Evolutionary conservation across 1,284 basidiomycete genomes (phyloP).

Genomic region (Stygiomarasmius scandens): DNA sequence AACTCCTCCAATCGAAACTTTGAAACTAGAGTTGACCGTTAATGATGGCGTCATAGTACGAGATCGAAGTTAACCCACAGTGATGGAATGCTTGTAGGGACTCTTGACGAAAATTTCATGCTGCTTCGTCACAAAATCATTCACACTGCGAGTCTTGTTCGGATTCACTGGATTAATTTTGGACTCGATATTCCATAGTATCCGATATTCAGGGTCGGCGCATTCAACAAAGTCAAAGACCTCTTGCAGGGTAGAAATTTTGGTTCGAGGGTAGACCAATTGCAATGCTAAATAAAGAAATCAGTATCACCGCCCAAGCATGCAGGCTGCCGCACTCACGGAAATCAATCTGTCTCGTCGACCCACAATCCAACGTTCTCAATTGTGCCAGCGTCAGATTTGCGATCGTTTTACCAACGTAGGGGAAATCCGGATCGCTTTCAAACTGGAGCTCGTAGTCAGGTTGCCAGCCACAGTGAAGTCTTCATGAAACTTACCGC

Average conservation of each 20-base stretch:
- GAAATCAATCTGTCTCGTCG: conserved; percentile 60
- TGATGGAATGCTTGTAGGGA: conserved; percentile 60
- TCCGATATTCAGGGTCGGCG: conserved; percentile 59
- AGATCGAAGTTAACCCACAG: conserved; percentile 42
- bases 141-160: conserved; percentile 59
- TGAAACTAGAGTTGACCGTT: conserved; percentile 53
- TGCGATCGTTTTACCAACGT: conserved; percentile 74
- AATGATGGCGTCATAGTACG: not conserved
- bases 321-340: conserved; percentile 46
- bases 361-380: conserved; percentile 78
- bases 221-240: conserved; percentile 77
- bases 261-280: conserved; percentile 65
- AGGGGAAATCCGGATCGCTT: conserved; percentile 64
- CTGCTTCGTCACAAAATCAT: conserved; percentile 70
- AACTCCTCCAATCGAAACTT: conserved; percentile 76
- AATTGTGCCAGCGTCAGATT: conserved; percentile 79
- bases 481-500: conserved; percentile 42
- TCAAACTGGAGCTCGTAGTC: conserved; percentile 39
- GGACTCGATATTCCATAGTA: conserved; percentile 80
- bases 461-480: not conserved
- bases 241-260: conserved; percentile 72
- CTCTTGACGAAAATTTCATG: conserved; percentile 58
- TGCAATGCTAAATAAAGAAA: conserved; percentile 52
- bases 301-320: not conserved
- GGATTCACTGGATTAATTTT: conserved; percentile 67